Percentiles rank a stretch among this genome's conserved stretches.
phyloP scores from a whole-genome alignment of 768 basidiomycete species.

The Cyclocybe cylindracea region DNA sequence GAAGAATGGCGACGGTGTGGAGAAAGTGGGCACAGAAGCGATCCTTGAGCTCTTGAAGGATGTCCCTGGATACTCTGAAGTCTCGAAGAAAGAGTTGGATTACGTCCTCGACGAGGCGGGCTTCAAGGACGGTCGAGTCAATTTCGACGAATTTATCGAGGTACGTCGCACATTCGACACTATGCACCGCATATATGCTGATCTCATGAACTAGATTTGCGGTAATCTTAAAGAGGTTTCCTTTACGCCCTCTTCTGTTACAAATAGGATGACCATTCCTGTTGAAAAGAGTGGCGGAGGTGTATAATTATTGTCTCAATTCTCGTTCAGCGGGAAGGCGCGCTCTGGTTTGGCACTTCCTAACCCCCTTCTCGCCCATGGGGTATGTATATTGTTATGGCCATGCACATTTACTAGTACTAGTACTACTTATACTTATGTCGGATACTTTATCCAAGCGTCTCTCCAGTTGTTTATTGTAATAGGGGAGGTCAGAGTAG shows the following conservation, averaged over 20 bases:
- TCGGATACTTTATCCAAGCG: too few relatives aligned
- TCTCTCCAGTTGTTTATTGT: too few relatives aligned
- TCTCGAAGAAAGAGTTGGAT: slow-evolving; percentile 63
- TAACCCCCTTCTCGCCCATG: too few relatives aligned
- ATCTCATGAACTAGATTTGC: slow-evolving; percentile 52
- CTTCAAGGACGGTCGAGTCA: slow-evolving; percentile 53
- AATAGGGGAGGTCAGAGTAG: too few relatives aligned
- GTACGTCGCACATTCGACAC: slow-evolving; percentile 39
- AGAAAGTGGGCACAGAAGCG: slow-evolving; percentile 39
- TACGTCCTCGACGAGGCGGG: slow-evolving; percentile 82
- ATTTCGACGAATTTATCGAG: slow-evolving; percentile 89
- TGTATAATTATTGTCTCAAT: slow-evolving; percentile 32
- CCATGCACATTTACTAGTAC: too few relatives aligned
- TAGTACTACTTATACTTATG: too few relatives aligned
- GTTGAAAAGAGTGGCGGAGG: slow-evolving; percentile 60
- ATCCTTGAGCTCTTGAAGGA: slow-evolving; percentile 44
- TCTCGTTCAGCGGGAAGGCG: too few relatives aligned
- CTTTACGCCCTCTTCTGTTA: slow-evolving; percentile 37
- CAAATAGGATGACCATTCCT: slow-evolving; percentile 40
- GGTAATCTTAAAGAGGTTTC: slow-evolving; percentile 71
- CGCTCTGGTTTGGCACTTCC: too few relatives aligned
- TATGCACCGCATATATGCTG: neutral
- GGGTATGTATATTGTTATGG: too few relatives aligned
- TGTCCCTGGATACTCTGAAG: slow-evolving; percentile 58
- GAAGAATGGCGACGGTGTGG: slow-evolving; percentile 23